Evolutionary conservation across 2,329 filamentous ascomycete species (phyloP).

Genomic region (Ceratocystis harringtonii): DNA sequence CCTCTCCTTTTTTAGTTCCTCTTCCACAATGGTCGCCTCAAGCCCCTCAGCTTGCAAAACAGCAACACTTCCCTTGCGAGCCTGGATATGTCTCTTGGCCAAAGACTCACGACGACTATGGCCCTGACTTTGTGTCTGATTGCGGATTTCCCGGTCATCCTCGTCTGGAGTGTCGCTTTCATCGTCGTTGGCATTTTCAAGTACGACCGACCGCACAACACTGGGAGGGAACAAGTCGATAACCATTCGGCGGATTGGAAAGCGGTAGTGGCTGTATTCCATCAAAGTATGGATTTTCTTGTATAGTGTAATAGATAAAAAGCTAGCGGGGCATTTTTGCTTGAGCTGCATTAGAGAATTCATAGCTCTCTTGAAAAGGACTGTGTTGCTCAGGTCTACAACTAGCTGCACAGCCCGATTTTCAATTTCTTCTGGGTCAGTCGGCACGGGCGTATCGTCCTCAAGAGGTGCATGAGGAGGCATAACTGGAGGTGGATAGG

Average conservation of each 20-base stretch:
- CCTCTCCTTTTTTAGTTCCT: constrained; percentile 36
- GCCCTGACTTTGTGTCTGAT: constrained; percentile 1
- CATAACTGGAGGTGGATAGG: constrained; percentile 26
- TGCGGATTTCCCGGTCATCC: constrained; percentile 24
- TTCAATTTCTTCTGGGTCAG: constrained; percentile 38
- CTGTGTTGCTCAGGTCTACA: constrained; percentile 80
- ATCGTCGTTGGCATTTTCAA: constrained; percentile 46
- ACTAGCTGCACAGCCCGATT: constrained; percentile 75
- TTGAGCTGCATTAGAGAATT: constrained; percentile 69
- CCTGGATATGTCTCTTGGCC: constrained; percentile 6
- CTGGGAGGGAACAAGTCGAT: constrained; percentile 89
- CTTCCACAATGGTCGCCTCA: constrained; percentile 20
- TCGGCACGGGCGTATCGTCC: constrained; percentile 25
- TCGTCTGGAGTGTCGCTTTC: constrained; percentile 33
- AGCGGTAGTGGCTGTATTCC: constrained; percentile 76
- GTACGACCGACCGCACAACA: constrained; percentile 70
- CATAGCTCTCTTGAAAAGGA: constrained; percentile 76
- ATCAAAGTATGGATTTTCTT: constrained; percentile 71
- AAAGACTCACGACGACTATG: constrained; percentile 11
- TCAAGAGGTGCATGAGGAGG: constrained; percentile 28
- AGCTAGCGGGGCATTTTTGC: constrained; percentile 56
- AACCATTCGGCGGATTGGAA: constrained; percentile 76
- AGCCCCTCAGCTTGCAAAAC: constrained; percentile 9
- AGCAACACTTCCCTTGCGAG: constrained; percentile 14
- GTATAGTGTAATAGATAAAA: constrained; percentile 65